Conservation (phyloP, 768 basidiomycete genomes). For the Leccinum uliginosum region DNA sequence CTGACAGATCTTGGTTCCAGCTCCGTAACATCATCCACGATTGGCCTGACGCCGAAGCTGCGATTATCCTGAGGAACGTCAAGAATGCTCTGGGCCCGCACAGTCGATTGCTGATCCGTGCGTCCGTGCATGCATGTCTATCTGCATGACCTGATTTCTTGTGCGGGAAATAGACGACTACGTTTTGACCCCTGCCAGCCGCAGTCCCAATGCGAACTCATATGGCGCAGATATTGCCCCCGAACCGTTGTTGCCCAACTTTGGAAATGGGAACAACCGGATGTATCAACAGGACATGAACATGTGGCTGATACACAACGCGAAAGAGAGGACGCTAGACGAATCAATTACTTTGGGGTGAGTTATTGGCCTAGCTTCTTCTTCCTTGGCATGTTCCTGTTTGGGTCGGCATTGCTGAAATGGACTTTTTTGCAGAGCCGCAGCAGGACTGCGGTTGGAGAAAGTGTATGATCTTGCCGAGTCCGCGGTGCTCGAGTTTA, state of each 20-base stretch:
- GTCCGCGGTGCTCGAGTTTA: constrained; percentile 25
- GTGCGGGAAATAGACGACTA: constrained; percentile 18
- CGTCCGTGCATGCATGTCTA: constrained; percentile 2
- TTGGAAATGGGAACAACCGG: constrained; percentile 37
- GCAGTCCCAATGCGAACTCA: constrained; percentile 1
- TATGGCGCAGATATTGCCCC: constrained; percentile 32
- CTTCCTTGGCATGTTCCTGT: not conserved
- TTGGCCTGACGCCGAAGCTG: constrained; percentile 34
- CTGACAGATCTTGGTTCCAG: constrained; percentile 1
- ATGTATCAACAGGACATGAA: constrained; percentile 43
- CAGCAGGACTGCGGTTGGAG: constrained; percentile 19
- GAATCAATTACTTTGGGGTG: constrained; percentile 37
- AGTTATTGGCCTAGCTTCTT: not conserved
- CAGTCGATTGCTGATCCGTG: constrained; percentile 34
- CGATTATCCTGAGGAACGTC: constrained; percentile 29
- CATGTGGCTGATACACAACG: constrained; percentile 42
- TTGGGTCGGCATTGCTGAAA: not conserved
- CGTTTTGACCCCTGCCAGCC: constrained; percentile 12
- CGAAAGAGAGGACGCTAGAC: constrained; percentile 39
- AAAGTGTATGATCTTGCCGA: constrained; percentile 28
- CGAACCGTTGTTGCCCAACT: constrained; percentile 45
- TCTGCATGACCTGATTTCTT: not conserved
- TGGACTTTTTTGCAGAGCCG: constrained; percentile 5
- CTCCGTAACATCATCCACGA: constrained; percentile 31
- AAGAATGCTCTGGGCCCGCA: constrained; percentile 24